Conservation (phyloP, 495 filamentous ascomycete species). For the Sordaria brevicollis region DNA sequence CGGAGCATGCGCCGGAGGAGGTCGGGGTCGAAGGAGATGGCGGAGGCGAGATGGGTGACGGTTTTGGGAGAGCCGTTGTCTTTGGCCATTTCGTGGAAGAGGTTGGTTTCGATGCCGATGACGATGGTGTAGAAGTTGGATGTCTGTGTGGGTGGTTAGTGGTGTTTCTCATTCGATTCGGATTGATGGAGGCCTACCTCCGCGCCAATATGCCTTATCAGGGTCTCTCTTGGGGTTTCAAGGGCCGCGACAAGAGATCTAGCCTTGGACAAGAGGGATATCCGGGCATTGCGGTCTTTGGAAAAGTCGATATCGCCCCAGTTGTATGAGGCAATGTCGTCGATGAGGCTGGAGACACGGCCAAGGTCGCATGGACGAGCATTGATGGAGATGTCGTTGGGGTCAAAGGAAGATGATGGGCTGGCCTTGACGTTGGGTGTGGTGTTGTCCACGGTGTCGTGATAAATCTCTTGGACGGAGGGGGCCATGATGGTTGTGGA, state of each 20-base stretch:
- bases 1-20: slow-evolving; percentile 28
- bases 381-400: slow-evolving; percentile 9
- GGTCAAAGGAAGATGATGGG: not conserved
- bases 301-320: not conserved
- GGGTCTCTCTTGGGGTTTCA: slow-evolving; percentile 26
- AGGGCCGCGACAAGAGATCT: slow-evolving; percentile 16
- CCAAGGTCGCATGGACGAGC: slow-evolving; percentile 4
- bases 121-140: slow-evolving; percentile 2
- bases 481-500: not conserved
- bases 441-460: not conserved
- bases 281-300: slow-evolving; percentile 4
- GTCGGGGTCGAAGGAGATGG: slow-evolving; percentile 4
- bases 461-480: not conserved
- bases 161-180: not conserved
- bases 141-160: slow-evolving; percentile 1
- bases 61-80: slow-evolving; percentile 7
- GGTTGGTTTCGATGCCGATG: slow-evolving; percentile 7
- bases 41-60: slow-evolving; percentile 1
- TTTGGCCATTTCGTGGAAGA: slow-evolving; percentile 9
- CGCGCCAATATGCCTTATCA: slow-evolving; percentile 24
- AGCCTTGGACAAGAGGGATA: slow-evolving; percentile 15
- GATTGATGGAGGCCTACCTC: slow-evolving; percentile 8
- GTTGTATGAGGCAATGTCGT: slow-evolving; percentile 6
- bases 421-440: not conserved
- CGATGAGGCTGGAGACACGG: slow-evolving; percentile 5